phyloP scores from a whole-genome alignment of 2,329 filamentous ascomycete genomes.

The Remersonia thermophila region DNA sequence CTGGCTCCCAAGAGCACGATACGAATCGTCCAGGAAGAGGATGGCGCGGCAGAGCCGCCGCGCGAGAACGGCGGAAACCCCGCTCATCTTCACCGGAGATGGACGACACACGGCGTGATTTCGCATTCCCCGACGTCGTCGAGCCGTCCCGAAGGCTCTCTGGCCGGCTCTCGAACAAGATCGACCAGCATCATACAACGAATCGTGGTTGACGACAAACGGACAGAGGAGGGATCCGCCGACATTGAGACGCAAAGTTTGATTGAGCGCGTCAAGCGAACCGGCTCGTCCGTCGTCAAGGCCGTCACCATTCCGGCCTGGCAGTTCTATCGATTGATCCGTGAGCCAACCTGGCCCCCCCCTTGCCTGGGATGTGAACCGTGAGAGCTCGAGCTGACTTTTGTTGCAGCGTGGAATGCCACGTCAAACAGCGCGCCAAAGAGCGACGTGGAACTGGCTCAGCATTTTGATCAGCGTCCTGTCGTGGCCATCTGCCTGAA shows the following conservation, averaged over 20 bases:
- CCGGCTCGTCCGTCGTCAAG: slow-evolving; percentile 47
- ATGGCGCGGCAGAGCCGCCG: slow-evolving; percentile 7
- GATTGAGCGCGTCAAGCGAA: slow-evolving; percentile 31
- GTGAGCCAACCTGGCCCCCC: slow-evolving; percentile 40
- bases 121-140: slow-evolving; percentile 11
- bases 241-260: slow-evolving; percentile 30
- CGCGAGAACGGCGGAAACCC: slow-evolving; percentile 11
- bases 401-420: slow-evolving; percentile 66
- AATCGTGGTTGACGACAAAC: slow-evolving; percentile 40
- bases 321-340: slow-evolving; percentile 92
- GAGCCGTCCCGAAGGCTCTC: slow-evolving; percentile 15
- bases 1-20: slow-evolving; percentile 22
- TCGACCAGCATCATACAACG: slow-evolving; percentile 52
- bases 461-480: slow-evolving; percentile 73
- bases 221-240: slow-evolving; percentile 23
- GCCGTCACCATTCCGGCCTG: slow-evolving; percentile 92
- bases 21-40: slow-evolving; percentile 21
- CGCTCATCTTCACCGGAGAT: slow-evolving; percentile 23
- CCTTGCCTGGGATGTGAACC: slow-evolving; percentile 15
- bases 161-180: slow-evolving; percentile 31
- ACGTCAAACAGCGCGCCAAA: slow-evolving; percentile 37
- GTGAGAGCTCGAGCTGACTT: slow-evolving; percentile 22
- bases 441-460: slow-evolving; percentile 70
- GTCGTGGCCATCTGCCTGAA: slow-evolving; percentile 90
- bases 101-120: slow-evolving; percentile 19